These are phyloP conservation scores for Tolypocladium tropicale DNA, from an alignment of 2,329 filamentous ascomycete genomes.

Conservation along the genomic window DNA sequence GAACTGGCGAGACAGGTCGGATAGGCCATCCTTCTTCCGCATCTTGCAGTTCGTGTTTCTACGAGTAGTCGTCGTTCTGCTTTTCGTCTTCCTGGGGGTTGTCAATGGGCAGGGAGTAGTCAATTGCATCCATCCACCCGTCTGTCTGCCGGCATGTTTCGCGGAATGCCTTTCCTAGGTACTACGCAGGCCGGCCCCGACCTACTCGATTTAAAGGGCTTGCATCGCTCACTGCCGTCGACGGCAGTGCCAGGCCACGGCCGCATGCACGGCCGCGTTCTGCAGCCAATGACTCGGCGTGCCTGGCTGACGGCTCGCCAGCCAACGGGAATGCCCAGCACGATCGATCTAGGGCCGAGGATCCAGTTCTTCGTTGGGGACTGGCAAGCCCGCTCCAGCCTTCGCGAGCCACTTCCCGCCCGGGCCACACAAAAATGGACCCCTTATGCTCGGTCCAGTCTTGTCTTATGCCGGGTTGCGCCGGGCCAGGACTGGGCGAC, in stretches of 20 bases:
- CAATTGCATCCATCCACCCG: not conserved
- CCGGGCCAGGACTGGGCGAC: conserved; percentile 1
- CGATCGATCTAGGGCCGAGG: not conserved
- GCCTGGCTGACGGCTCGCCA: not conserved
- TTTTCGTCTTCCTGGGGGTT: not conserved
- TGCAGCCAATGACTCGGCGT: not conserved
- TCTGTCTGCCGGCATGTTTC: not conserved
- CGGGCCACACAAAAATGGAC: not conserved
- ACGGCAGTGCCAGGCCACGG: too few species aligned
- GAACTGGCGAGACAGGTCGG: too few species aligned
- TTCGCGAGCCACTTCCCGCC: not conserved
- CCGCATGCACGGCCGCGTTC: not conserved
- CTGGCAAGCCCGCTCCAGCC: not conserved
- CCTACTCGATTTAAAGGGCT: too few species aligned
- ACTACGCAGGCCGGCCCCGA: too few species aligned
- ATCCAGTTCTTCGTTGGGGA: not conserved
- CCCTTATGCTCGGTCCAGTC: not conserved
- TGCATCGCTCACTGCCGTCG: too few species aligned
- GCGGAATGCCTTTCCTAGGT: not conserved
- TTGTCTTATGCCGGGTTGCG: conserved; percentile 1
- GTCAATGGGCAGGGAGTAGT: too few species aligned
- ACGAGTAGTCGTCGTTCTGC: not conserved
- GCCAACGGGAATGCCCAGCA: not conserved
- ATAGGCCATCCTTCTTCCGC: too few species aligned
- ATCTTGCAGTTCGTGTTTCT: too few species aligned